phyloP scores from a whole-genome alignment of 768 basidiomycete species.

The Pleurotus tuber-regium region DNA sequence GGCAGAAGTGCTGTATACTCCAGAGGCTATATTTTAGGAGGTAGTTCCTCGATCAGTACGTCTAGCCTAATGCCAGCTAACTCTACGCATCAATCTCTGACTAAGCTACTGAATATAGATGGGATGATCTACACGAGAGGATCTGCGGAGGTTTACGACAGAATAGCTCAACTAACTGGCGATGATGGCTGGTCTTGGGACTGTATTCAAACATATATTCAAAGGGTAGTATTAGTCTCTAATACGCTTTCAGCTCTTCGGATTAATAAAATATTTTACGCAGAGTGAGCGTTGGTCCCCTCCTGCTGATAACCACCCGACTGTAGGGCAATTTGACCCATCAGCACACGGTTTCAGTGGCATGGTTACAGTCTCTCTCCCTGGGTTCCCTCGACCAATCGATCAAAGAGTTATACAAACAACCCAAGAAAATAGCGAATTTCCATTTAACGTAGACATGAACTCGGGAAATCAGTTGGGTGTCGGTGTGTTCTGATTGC shows the following conservation, averaged over 20 bases:
- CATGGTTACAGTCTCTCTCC: conserved; percentile 18
- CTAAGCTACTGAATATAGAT: no score
- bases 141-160: not conserved
- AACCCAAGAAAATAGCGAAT: conserved; percentile 20
- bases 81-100: not conserved
- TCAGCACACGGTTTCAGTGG: conserved; percentile 24
- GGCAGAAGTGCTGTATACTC: conserved; percentile 6
- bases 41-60: conserved; percentile 10
- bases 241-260: not conserved
- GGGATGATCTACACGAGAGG: not conserved
- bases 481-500: conserved; percentile 15
- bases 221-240: conserved; percentile 17
- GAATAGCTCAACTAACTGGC: not conserved
- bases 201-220: conserved; percentile 23
- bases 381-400: conserved; percentile 15
- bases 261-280: not conserved
- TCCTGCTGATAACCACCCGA: conserved; percentile 22
- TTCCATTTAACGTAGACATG: conserved; percentile 31
- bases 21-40: conserved; percentile 11
- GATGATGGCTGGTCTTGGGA: conserved; percentile 29
- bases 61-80: not conserved
- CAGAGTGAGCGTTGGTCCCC: conserved; percentile 17
- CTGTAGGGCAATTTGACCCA: conserved; percentile 23
- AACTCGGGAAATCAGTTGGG: conserved; percentile 30
- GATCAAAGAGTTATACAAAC: conserved; percentile 23